Conservation (phyloP, 495 filamentous ascomycete species). For the Achaetomiella virescens region DNA sequence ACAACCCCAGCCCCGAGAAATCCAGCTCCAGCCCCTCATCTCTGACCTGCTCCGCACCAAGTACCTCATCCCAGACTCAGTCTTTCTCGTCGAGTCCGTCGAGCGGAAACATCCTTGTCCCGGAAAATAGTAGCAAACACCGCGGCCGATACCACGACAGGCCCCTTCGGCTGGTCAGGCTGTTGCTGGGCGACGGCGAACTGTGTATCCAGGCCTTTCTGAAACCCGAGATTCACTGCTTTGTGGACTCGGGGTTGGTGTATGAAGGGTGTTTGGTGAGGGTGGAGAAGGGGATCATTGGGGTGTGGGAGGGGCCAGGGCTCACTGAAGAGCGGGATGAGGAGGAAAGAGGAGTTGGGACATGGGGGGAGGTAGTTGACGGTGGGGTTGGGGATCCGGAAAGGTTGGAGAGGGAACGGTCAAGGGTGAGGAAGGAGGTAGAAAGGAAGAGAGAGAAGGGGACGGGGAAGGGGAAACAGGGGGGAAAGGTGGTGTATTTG, state of each 20-base stretch:
- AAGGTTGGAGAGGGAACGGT: not conserved
- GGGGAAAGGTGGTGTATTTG: slow-evolving; percentile 30
- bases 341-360: slow-evolving; percentile 16
- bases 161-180: slow-evolving; percentile 15
- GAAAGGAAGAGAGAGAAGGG: slow-evolving; percentile 5
- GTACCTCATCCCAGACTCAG: slow-evolving; percentile 33
- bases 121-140: too few species aligned
- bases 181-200: slow-evolving; percentile 41
- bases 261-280: slow-evolving; percentile 37
- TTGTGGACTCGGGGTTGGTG: slow-evolving; percentile 33
- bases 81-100: slow-evolving; percentile 42
- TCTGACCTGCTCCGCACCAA: slow-evolving; percentile 36
- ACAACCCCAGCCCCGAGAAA: too few species aligned
- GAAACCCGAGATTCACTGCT: slow-evolving; percentile 28
- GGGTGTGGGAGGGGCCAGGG: not conserved
- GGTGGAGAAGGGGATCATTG: slow-evolving; percentile 21
- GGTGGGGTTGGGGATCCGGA: slow-evolving; percentile 26
- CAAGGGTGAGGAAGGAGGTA: slow-evolving; percentile 1
- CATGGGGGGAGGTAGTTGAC: slow-evolving; percentile 31
- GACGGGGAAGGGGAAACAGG: slow-evolving; percentile 2
- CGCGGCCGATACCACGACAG: not conserved
- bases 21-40: slow-evolving; percentile 36
- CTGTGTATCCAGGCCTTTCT: slow-evolving; percentile 41
- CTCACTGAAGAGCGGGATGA: not conserved
- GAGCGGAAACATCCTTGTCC: slow-evolving; percentile 24